Conservation (phyloP, 805 yeast species). For the Candida suzukii region DNA sequence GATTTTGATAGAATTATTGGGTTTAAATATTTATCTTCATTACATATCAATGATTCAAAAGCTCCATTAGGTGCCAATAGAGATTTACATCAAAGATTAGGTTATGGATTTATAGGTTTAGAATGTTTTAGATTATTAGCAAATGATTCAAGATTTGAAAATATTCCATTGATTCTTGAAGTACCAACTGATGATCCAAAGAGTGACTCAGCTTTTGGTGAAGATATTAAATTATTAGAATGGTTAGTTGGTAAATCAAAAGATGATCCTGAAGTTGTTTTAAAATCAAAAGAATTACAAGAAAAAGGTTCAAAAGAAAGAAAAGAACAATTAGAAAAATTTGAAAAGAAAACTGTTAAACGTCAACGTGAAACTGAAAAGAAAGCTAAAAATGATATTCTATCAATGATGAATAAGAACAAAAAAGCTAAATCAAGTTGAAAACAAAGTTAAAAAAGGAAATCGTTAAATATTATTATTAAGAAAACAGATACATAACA, state of each 20-base stretch:
- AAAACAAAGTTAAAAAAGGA: neutral
- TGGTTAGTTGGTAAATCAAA: conserved; percentile 59
- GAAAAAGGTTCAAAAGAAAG: conserved; percentile 63
- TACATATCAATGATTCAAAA: conserved; percentile 92
- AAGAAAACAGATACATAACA: no score
- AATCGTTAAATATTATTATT: no score
- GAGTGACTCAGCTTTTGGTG: conserved; percentile 63
- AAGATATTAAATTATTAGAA: conserved; percentile 75
- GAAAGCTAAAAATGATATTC: conserved; percentile 11
- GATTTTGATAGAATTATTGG: conserved; percentile 74
- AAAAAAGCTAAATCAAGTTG: conserved; percentile 11
- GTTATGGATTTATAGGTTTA: conserved; percentile 82
- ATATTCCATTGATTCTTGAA: conserved; percentile 78
- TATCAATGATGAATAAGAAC: conserved; percentile 14
- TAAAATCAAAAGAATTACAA: conserved; percentile 42
- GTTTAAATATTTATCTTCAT: conserved; percentile 61
- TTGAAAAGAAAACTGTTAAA: conserved; percentile 42
- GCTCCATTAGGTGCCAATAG: conserved; percentile 87
- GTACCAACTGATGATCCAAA: conserved; percentile 63
- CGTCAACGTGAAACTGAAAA: conserved; percentile 13
- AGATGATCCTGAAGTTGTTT: conserved; percentile 50
- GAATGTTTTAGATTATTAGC: conserved; percentile 78
- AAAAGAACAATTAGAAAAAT: conserved; percentile 58
- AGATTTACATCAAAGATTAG: conserved; percentile 86
- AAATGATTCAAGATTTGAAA: conserved; percentile 52